A percentile compares a stretch with the other conserved stretches of the same genome.
These are phyloP conservation scores for Tetrapisispora pingtungensis DNA, from an alignment of 805 yeast genomes.

Conservation along the genomic window DNA sequence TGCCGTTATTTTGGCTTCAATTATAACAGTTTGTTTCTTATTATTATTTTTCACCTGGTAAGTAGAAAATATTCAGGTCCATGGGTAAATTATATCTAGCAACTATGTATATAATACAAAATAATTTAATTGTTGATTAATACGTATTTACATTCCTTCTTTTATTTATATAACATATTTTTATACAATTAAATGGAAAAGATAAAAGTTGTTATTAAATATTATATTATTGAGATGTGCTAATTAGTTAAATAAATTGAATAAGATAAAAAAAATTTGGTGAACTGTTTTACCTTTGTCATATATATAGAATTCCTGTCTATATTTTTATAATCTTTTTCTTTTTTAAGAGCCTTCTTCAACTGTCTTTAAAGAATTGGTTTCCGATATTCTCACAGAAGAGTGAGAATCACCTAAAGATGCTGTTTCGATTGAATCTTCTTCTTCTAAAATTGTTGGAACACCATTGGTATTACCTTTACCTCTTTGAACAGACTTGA, in stretches of 20 bases:
- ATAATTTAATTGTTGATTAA: no score
- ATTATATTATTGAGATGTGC: background rate
- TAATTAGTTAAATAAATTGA: background rate
- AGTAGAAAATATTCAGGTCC: background rate
- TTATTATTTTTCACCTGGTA: constrained; percentile 47
- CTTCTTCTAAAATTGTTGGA: constrained; percentile 26
- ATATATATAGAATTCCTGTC: background rate
- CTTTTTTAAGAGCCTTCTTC: background rate
- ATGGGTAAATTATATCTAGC: background rate
- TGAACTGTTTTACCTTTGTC: background rate
- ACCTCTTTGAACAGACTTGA: constrained; percentile 22
- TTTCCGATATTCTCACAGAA: constrained; percentile 8
- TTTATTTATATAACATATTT: no score
- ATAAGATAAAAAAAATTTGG: background rate
- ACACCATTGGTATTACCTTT: constrained; percentile 23
- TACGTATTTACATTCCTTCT: no score
- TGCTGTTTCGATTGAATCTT: constrained; percentile 17
- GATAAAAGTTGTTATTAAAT: background rate
- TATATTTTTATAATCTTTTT: background rate
- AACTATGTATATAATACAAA: background rate
- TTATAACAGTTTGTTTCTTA: constrained; percentile 65
- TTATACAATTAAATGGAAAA: no score
- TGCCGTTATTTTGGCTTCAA: constrained; percentile 66
- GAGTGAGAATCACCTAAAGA: constrained; percentile 14
- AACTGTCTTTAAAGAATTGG: background rate